Evolutionary conservation across 768 basidiomycete genomes (phyloP).

Genomic region (Tulasnella calospora): DNA sequence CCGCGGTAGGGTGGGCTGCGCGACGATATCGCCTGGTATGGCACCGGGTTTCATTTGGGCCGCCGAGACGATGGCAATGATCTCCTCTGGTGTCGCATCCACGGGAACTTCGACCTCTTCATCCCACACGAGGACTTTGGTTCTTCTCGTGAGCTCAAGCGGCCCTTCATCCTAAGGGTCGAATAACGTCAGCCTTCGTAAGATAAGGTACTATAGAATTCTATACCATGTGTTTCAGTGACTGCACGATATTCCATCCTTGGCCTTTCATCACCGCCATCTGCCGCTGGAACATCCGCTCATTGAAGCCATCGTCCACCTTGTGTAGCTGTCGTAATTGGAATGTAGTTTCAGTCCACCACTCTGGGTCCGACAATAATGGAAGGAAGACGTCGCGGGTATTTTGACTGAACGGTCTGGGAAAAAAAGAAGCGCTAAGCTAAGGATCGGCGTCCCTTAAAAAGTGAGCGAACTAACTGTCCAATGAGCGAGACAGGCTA

Average conservation of each 20-base stretch:
- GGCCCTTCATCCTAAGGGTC: constrained; percentile 73
- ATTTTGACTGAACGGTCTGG: constrained; percentile 68
- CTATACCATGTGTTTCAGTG: constrained; percentile 67
- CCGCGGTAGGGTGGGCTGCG: neutral
- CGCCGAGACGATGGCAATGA: constrained; percentile 26
- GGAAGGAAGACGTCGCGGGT: constrained; percentile 79
- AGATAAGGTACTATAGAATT: neutral
- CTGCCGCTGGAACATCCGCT: constrained; percentile 79
- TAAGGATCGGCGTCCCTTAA: constrained; percentile 20
- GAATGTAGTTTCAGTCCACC: constrained; percentile 87
- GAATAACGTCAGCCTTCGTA: neutral
- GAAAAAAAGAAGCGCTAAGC: constrained; percentile 30
- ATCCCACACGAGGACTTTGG: constrained; percentile 77
- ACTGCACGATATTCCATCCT: constrained; percentile 85
- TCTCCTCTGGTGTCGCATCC: constrained; percentile 27
- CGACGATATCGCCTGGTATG: constrained; percentile 8
- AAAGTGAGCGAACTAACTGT: constrained; percentile 34
- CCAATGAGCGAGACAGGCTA: constrained; percentile 82
- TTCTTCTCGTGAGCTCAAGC: constrained; percentile 78
- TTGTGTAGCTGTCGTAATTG: constrained; percentile 72
- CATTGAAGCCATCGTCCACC: constrained; percentile 80
- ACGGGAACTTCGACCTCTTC: constrained; percentile 71
- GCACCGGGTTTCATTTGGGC: constrained; percentile 32
- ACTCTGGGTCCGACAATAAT: constrained; percentile 70
- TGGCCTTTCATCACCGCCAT: constrained; percentile 91